Evolutionary conservation across 202 grass and related monocot genomes (phyloP).

Genomic region (Tripidium arundinaceum): DNA sequence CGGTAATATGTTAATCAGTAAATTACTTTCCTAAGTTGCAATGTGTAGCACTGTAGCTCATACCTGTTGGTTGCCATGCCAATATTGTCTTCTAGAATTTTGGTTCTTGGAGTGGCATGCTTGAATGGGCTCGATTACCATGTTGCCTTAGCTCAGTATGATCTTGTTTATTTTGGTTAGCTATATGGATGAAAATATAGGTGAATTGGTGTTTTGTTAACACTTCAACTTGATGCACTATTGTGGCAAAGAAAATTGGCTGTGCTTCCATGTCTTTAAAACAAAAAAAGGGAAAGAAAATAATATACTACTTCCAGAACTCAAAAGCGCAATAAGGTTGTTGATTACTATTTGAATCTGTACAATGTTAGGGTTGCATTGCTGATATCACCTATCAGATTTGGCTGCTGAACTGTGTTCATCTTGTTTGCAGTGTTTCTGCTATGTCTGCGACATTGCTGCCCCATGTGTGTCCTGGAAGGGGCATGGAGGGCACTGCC

Average conservation of each 20-base stretch:
- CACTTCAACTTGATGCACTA: not conserved
- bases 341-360: not conserved
- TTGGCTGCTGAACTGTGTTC: not conserved
- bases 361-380: not conserved
- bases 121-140: not conserved
- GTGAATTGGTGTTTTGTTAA: not conserved
- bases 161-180: not conserved
- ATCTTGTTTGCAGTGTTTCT: constrained; percentile 69
- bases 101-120: not conserved
- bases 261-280: not conserved
- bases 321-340: not conserved
- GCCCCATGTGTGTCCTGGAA: constrained; percentile 60
- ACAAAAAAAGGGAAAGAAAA: not conserved
- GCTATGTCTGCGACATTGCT: constrained; percentile 58
- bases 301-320: not conserved
- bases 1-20: not conserved
- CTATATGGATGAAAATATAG: not conserved
- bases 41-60: not conserved
- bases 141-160: not conserved
- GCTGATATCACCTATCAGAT: not conserved
- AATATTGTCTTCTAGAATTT: not conserved
- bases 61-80: not conserved
- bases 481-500: constrained; percentile 42
- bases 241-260: not conserved
- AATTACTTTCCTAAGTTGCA: not conserved